Conservation (phyloP, 2,329 filamentous ascomycete species). For the Fusarium bactridioides region DNA sequence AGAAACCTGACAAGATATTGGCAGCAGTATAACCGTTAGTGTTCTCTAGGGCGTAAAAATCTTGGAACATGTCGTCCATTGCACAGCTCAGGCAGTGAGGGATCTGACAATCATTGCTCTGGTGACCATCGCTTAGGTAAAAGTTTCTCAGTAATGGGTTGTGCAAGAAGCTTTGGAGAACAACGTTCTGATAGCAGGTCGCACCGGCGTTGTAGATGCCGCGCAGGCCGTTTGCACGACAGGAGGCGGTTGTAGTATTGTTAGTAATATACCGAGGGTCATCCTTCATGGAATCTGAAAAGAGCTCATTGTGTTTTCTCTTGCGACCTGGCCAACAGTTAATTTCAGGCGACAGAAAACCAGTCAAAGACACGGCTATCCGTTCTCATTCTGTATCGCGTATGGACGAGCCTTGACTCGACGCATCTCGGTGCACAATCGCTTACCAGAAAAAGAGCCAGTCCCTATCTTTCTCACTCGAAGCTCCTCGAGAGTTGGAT, state of each 20-base stretch:
- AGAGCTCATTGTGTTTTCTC: slow-evolving; percentile 77
- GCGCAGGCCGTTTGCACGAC: slow-evolving; percentile 85
- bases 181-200: slow-evolving; percentile 97
- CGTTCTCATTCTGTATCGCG: not conserved
- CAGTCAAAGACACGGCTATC: not conserved
- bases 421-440: not conserved
- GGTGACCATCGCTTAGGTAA: slow-evolving; percentile 91
- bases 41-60: slow-evolving; percentile 76
- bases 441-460: slow-evolving; percentile 69
- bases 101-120: slow-evolving; percentile 73
- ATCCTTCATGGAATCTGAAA: slow-evolving; percentile 70
- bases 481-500: slow-evolving; percentile 80
- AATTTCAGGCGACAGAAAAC: not conserved
- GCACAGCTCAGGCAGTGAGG: slow-evolving; percentile 72
- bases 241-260: slow-evolving; percentile 83
- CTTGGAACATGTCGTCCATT: slow-evolving; percentile 78
- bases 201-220: slow-evolving; percentile 98
- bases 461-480: slow-evolving; percentile 74
- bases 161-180: slow-evolving; percentile 91
- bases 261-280: slow-evolving; percentile 78
- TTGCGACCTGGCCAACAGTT: slow-evolving; percentile 64
- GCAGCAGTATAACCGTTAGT: slow-evolving; percentile 91
- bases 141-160: slow-evolving; percentile 92
- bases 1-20: slow-evolving; percentile 87
- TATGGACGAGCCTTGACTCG: not conserved